These are phyloP conservation scores for Senna siamea DNA, from an alignment of 306 rosid genomes.

Conservation along the genomic window DNA sequence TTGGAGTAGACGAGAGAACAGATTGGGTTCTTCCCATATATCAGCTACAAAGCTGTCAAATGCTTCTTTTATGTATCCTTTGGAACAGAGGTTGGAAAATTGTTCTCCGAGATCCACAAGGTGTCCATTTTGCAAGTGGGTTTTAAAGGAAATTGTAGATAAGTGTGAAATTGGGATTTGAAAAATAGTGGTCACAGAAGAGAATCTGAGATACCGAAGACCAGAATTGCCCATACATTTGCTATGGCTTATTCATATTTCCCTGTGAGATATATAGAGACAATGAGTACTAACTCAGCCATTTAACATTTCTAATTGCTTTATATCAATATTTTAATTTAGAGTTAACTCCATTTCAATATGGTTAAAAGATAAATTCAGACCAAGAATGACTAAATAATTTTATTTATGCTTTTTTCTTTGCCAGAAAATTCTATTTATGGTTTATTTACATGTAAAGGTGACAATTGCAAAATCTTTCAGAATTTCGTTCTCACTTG, in stretches of 20 bases:
- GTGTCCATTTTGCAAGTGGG: constrained; percentile 34
- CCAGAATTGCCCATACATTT: constrained; percentile 56
- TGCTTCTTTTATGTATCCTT: constrained; percentile 66
- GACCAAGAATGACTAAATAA: neutral
- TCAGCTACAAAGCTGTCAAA: constrained; percentile 50
- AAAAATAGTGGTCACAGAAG: constrained; percentile 31
- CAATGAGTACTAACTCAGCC: neutral
- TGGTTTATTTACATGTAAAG: neutral
- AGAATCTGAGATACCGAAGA: constrained; percentile 37
- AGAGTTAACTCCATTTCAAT: neutral
- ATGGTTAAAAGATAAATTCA: neutral
- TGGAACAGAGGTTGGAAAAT: constrained; percentile 54
- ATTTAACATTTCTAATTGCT: neutral
- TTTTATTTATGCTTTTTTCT: neutral
- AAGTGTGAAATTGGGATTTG: constrained; percentile 34
- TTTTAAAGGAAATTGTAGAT: constrained; percentile 44
- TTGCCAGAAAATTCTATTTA: neutral
- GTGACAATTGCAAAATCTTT: neutral
- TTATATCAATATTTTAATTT: too few relatives aligned
- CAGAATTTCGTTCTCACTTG: neutral
- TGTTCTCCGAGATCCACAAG: constrained; percentile 38
- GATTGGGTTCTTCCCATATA: constrained; percentile 70
- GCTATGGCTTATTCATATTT: neutral
- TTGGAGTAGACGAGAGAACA: constrained; percentile 73
- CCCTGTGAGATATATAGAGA: neutral